These are phyloP conservation scores for Blastocystis sp. DNA, from an alignment of 352 stramenopile species.

Conservation along the genomic window DNA sequence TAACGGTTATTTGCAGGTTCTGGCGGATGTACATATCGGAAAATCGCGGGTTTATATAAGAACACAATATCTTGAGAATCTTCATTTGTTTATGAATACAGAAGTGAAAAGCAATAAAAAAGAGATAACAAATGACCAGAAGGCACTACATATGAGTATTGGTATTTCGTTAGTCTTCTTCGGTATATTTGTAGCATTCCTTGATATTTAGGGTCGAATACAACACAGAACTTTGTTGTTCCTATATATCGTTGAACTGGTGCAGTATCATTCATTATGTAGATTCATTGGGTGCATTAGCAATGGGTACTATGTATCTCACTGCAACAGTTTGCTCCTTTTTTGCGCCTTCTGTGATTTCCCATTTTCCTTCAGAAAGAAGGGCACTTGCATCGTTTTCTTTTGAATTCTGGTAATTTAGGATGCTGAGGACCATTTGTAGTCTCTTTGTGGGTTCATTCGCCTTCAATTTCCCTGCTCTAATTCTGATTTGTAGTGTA, in stretches of 20 bases:
- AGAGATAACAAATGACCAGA: constrained; percentile 26
- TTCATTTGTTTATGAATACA: neutral
- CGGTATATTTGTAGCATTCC: neutral
- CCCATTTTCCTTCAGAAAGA: constrained; percentile 32
- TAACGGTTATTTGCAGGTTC: too few species aligned
- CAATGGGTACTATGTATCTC: constrained; percentile 48
- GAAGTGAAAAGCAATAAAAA: neutral
- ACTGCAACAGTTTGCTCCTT: constrained; percentile 24
- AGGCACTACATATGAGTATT: constrained; percentile 44
- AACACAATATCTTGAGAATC: too few species aligned
- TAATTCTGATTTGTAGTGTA: constrained; percentile 42
- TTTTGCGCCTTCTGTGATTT: constrained; percentile 63
- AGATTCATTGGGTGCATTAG: constrained; percentile 35
- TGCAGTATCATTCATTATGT: neutral
- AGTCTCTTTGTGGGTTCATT: constrained; percentile 58
- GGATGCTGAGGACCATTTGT: neutral
- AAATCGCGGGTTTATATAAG: too few species aligned
- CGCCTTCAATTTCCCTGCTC: constrained; percentile 35
- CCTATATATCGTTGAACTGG: constrained; percentile 21
- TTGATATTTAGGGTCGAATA: constrained; percentile 28
- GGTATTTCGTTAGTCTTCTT: constrained; percentile 61
- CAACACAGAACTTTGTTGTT: constrained; percentile 51
- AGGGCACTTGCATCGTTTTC: constrained; percentile 40
- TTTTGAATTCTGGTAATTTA: constrained; percentile 48
- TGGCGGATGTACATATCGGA: too few species aligned